Percentiles rank a stretch among this genome's conserved stretches.
phyloP scores from a whole-genome alignment of 2,329 filamentous ascomycete genomes.

The Claviceps purpurea region DNA sequence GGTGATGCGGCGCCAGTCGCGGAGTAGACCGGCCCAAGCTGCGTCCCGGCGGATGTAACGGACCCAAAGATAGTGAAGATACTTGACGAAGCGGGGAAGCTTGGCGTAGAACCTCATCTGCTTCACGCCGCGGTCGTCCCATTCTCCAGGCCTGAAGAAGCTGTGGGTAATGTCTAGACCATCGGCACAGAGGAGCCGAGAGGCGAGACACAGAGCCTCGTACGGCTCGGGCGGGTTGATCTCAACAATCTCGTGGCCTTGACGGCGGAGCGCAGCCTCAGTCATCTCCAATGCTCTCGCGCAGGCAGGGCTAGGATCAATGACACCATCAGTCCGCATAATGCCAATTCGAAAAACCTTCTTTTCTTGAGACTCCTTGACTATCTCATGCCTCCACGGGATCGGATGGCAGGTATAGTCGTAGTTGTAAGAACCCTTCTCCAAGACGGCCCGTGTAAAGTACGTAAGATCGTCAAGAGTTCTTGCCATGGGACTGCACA shows the following conservation, averaged over 20 bases:
- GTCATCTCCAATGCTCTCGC: slow-evolving; percentile 59
- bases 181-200: slow-evolving; percentile 71
- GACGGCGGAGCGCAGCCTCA: slow-evolving; percentile 51
- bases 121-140: slow-evolving; percentile 62
- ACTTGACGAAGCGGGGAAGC: slow-evolving; percentile 62
- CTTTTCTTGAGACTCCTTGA: slow-evolving; percentile 45
- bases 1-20: slow-evolving; percentile 59
- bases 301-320: slow-evolving; percentile 78
- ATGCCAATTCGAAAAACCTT: slow-evolving; percentile 60
- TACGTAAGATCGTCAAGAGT: slow-evolving; percentile 73
- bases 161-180: slow-evolving; percentile 69
- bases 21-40: slow-evolving; percentile 66
- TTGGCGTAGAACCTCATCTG: slow-evolving; percentile 64
- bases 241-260: slow-evolving; percentile 63
- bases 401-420: slow-evolving; percentile 77
- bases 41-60: slow-evolving; percentile 65
- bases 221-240: slow-evolving; percentile 55
- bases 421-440: slow-evolving; percentile 80
- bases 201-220: slow-evolving; percentile 62
- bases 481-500: slow-evolving; percentile 86
- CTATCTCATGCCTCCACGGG: slow-evolving; percentile 55
- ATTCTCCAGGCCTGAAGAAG: slow-evolving; percentile 64
- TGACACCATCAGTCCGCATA: slow-evolving; percentile 66
- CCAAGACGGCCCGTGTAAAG: slow-evolving; percentile 65
- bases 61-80: slow-evolving; percentile 82